These are phyloP conservation scores for Aspergillus tamarii DNA, from an alignment of 2,329 filamentous ascomycete species.

Conservation along the genomic window DNA sequence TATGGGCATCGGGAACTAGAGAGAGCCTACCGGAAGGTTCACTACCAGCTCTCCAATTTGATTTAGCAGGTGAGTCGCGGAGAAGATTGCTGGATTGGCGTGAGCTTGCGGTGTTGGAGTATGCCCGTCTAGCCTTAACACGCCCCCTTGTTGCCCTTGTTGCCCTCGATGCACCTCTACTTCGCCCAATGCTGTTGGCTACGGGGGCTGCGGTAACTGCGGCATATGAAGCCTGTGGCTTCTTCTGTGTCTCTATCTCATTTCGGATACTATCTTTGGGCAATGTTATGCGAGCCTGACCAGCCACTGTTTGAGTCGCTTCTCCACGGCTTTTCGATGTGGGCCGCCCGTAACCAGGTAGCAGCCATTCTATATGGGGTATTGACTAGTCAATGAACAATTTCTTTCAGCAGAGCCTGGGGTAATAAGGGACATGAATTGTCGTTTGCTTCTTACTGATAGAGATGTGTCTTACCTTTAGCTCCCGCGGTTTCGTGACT, in stretches of 20 bases:
- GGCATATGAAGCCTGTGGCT: neutral
- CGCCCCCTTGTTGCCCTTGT: slow-evolving; percentile 16
- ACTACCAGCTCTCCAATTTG: slow-evolving; percentile 28
- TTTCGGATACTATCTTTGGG: neutral
- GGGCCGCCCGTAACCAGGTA: slow-evolving; percentile 26
- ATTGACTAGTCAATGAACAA: neutral
- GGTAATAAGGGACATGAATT: neutral
- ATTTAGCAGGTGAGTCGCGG: slow-evolving; percentile 28
- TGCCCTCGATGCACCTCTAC: slow-evolving; percentile 4
- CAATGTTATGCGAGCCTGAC: neutral
- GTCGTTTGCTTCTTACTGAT: neutral
- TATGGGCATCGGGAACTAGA: neutral
- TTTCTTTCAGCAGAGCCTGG: neutral
- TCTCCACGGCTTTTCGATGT: neutral
- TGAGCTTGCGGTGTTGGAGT: neutral
- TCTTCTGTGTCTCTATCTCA: slow-evolving; percentile 11
- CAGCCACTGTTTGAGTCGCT: neutral
- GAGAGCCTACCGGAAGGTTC: slow-evolving; percentile 21
- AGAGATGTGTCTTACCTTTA: slow-evolving; percentile 21
- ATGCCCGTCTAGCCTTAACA: slow-evolving; percentile 10
- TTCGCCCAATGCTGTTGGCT: neutral
- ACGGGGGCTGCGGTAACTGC: neutral
- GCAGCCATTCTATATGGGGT: slow-evolving; percentile 24
- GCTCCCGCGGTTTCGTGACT: slow-evolving; percentile 29
- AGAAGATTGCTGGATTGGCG: slow-evolving; percentile 19